A percentile compares a stretch with the other conserved stretches of the same genome.
Evolutionary conservation across 1,139 yeast genomes (phyloP).

Genomic region (Candida buenavistaensis): DNA sequence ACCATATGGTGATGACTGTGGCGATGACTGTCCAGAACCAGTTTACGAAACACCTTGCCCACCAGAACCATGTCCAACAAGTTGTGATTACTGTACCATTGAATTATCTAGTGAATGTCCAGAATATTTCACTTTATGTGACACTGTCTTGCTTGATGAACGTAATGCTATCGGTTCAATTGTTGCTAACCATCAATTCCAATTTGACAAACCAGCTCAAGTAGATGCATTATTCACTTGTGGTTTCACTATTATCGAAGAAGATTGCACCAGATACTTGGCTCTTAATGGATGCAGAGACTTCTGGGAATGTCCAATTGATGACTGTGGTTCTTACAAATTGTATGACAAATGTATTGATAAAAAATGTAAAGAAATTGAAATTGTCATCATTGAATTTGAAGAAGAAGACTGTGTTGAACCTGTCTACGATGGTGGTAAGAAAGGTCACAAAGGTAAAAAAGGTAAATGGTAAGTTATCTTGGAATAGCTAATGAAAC

Average conservation of each 20-base stretch:
- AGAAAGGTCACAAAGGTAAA: no score
- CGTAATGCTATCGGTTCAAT: slow-evolving; percentile 41
- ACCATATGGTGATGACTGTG: background rate
- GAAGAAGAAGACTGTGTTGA: slow-evolving; percentile 2
- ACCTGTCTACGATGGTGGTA: no score
- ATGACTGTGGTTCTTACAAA: slow-evolving; percentile 23
- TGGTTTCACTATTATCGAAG: slow-evolving; percentile 17
- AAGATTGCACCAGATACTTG: slow-evolving; percentile 22
- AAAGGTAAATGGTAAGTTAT: no score
- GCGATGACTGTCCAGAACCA: no score
- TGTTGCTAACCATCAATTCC: slow-evolving; percentile 48
- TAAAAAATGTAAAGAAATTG: slow-evolving; percentile 13
- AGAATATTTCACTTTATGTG: slow-evolving; percentile 43
- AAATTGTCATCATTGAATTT: slow-evolving; percentile 4
- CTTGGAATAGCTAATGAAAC: no score
- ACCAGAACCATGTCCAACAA: no score
- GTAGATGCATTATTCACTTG: slow-evolving; percentile 9
- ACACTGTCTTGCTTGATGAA: slow-evolving; percentile 39
- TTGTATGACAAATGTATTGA: slow-evolving; percentile 18
- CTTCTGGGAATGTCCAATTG: slow-evolving; percentile 41
- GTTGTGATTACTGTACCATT: slow-evolving; percentile 1
- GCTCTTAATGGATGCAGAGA: slow-evolving; percentile 10
- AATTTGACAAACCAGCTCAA: slow-evolving; percentile 38
- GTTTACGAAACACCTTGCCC: no score
- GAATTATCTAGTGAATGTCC: background rate